Evolutionary conservation across 2,329 filamentous ascomycete genomes (phyloP).

Genomic region (Orbilia blumenaviensis): DNA sequence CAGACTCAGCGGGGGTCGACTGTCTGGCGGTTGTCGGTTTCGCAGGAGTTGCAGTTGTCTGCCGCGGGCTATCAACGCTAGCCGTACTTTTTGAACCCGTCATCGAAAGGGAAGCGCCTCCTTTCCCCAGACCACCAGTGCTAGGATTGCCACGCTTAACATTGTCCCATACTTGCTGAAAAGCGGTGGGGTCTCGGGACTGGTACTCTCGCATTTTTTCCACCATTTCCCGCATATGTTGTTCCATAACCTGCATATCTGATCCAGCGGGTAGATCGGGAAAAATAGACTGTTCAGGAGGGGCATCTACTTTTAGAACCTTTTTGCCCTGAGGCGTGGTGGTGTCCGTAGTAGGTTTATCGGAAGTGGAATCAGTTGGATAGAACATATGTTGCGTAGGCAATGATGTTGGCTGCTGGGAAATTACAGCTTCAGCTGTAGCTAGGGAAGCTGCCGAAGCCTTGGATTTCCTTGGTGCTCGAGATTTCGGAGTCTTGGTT

Average conservation of each 20-base stretch:
- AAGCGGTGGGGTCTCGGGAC: constrained; percentile 66
- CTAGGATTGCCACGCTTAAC: constrained; percentile 63
- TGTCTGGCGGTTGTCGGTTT: neutral
- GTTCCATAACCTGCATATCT: constrained; percentile 55
- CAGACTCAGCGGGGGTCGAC: neutral
- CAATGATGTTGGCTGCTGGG: constrained; percentile 19
- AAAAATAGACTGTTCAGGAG: neutral
- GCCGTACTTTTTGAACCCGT: constrained; percentile 36
- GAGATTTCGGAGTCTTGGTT: constrained; percentile 15
- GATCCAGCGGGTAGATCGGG: neutral
- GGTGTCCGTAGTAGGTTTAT: neutral
- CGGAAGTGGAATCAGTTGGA: neutral
- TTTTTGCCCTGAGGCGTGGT: neutral
- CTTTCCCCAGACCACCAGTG: constrained; percentile 14
- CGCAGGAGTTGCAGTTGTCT: neutral
- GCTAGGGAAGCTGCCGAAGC: neutral
- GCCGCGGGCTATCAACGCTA: constrained; percentile 54
- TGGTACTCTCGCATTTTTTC: constrained; percentile 69
- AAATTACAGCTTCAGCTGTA: neutral
- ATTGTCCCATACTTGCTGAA: constrained; percentile 68
- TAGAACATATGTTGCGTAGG: constrained; percentile 19
- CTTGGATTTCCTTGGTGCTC: constrained; percentile 6
- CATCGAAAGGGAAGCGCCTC: constrained; percentile 6
- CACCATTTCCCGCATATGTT: constrained; percentile 60
- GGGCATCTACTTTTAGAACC: neutral